Evolutionary conservation across 169 alveolate genomes (phyloP).

Genomic region (Plasmodium yoelii): DNA sequence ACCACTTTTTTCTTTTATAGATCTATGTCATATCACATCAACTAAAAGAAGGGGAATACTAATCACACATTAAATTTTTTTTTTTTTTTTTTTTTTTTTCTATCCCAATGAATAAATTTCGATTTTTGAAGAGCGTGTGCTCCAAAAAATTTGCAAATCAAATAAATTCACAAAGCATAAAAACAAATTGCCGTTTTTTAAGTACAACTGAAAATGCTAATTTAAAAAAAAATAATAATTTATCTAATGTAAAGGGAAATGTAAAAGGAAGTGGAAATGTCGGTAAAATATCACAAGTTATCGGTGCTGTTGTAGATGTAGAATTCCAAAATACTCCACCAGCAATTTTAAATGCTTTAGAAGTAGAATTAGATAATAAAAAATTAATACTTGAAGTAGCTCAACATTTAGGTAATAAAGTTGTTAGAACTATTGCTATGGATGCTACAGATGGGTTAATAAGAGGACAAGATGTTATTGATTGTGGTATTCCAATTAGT

Average conservation of each 20-base stretch:
- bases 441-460: constrained; percentile 98
- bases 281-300: constrained; percentile 94
- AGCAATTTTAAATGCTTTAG: constrained; percentile 95
- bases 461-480: constrained; percentile 95
- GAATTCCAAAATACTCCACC: constrained; percentile 96
- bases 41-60: too few species aligned
- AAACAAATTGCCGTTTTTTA: constrained; percentile 21
- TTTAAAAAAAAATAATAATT: constrained; percentile 18
- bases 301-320: constrained; percentile 98
- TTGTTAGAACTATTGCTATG: constrained; percentile 96
- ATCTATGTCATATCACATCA: too few species aligned
- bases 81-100: too few species aligned
- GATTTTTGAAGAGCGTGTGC: neutral
- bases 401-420: constrained; percentile 95
- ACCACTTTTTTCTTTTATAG: too few species aligned
- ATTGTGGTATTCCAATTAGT: constrained; percentile 96
- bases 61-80: too few species aligned
- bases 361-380: constrained; percentile 91
- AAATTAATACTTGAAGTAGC: constrained; percentile 96
- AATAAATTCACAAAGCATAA: neutral
- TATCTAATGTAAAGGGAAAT: neutral
- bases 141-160: neutral
- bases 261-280: neutral
- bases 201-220: constrained; percentile 24
- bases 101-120: constrained; percentile 11